Evolutionary conservation across 805 yeast species (phyloP), one percentile per base, ranked within the genome.

Genomic region (Yarrowia sp.): DNA sequence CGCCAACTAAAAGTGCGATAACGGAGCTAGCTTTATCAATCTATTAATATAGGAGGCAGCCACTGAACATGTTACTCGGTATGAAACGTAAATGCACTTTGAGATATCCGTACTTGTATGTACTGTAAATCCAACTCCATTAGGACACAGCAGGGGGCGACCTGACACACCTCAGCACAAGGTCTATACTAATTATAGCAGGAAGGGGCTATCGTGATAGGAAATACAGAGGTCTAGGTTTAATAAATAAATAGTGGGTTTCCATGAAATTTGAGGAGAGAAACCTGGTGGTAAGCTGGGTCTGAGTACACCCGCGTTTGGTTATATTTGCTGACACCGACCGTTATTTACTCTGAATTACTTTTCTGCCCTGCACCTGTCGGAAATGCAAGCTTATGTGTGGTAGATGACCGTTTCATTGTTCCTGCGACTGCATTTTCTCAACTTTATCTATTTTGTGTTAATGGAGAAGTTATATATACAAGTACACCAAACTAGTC

Each of bases 361-460:
- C 13, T n/a, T 15, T 9, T 40, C 17, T 5, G 19, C 19, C 9
- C 44, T 40, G 17, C 15, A 40, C 24, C 24, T 34, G 8, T 36
- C 40, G 24, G 55, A 34, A 36, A 50, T 50, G 56, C 56, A 36
- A 9, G 56, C 34, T 19, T 12, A 50, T 50, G 56, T 50, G 56
- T 17, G 13, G 30, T 9, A 17, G 40, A 50, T 36, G 56, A 17
- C 30, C 30, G 56, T 50, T 36, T 50, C 56, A 34, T 50, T 36
- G 56, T 50, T n/a, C 13, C 9, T 17, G 13, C 38, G 38, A 3
- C 10, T 24, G 13, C 10, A 36, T 36, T 36, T 36, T 36, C 13
- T 10, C 10, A 36, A 36, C 38, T 36, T 12, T 36, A 36, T 36
- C 38, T 36, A 24, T 24, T 24, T 24, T 7, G 30, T 24, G 30